Evolutionary conservation across 2,329 filamentous ascomycete species (phyloP), one percentile per base, ranked within the genome.

Genomic region (Beauveria varroae): DNA sequence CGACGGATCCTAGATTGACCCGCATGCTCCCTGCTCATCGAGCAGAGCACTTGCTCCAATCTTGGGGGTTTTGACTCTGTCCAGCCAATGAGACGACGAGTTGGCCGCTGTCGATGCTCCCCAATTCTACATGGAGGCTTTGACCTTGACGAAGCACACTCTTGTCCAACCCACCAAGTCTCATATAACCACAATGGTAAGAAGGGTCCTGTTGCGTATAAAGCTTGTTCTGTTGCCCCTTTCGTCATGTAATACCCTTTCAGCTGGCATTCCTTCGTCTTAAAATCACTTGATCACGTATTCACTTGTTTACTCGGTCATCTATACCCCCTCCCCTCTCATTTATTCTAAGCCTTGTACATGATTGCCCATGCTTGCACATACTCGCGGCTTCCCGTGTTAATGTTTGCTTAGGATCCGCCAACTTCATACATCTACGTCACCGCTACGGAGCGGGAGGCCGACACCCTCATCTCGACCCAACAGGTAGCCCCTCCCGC

Each of bases 121-220:
- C 50, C 50, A n/a, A 22, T 24, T 47, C 20, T 26, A 54, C 50
- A 37, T 20, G 3, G 41, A 20, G 46, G 24, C 58, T 22, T 40
- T 54, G 28, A 28, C 30, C 30, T 40, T 54, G 28, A 37, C 22
- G 30, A 20, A 26, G 41, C 49, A 26, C 24, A 9, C 20, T 54
- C 49, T 60, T 60, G 58, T 60, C 58, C 50, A 60, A 60, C 58
- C 49, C 58, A 60, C 58, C 58, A 54, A 60, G 58, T 54, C 50
- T 54, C 58, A 49, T 49, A 49, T 43, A 34, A 41, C 28, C 34
- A 53, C 26, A 41, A 62, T 62, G 60, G 60, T 62, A 62, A 62
- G 60, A 57, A 28, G 46, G 1, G 7, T 14, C 47, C 10, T 56
- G 7, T 51, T 37, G 18, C 20, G 37, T 60, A 62, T 62, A 62